Evolutionary conservation across 1,139 yeast species (phyloP), one percentile per base, ranked within the genome.

Genomic region (Yamadazyma sp.): DNA sequence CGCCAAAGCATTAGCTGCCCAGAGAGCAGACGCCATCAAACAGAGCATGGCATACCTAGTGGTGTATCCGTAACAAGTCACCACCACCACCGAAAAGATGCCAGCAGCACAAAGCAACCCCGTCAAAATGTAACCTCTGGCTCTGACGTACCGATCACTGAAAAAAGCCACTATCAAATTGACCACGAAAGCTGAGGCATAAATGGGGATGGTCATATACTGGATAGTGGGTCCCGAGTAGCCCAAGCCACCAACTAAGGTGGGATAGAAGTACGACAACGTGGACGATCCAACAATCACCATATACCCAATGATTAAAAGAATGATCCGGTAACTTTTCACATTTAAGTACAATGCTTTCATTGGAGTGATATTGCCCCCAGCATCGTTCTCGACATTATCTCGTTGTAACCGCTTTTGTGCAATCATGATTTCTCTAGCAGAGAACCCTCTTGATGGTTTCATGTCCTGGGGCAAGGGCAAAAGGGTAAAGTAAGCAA

Each of bases 191-290:
- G 75, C 73, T 38, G 82, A 79, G 51, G 59, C 54, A 44, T 89
- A 89, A 1, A 88, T 72, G 0, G 96, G 96, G 57, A 44, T 44
- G 3, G 47, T 44, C 44, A 44, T 40, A 24, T 44, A 44, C 32
- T 44, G 47, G 30, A 40, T 30, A 36, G 31, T 32, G 4, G 38
- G 14, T 1, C 44, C 44, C 15, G 12, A 6, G 30, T 40, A 44
- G 7, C 47, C 47, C 16, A 44, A 36, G 17, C 46, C 46, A 4
- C 34, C 42, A 20, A 37, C 42, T 26, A 44, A 42, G 26, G 42
- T 41, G 12, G 46, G 45, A 20, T 41, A 39, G 17, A 45, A 45
- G 34, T 45, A 45, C 4, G 48, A 43, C 16, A 45, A 36, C 8
- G 49, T 45, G 11, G 46, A 38, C 11, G 44, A 41, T 14, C 49